phyloP scores from a whole-genome alignment of 306 rosid genomes.

The Malus orientalis region DNA sequence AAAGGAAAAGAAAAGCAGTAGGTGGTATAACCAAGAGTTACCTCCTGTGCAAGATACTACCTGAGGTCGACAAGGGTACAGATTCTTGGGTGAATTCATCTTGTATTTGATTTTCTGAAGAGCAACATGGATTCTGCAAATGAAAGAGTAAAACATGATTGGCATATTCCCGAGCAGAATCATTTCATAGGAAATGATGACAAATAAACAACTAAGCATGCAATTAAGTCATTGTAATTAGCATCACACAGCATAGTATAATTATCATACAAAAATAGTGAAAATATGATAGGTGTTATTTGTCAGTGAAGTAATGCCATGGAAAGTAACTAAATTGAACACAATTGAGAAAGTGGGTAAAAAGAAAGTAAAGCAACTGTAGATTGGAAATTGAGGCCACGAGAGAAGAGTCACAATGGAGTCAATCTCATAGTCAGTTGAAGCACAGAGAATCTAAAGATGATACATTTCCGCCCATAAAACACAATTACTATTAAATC shows the following conservation, averaged over 20 bases:
- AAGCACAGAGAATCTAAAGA: not conserved
- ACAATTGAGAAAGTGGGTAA: not conserved
- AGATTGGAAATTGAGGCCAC: not conserved
- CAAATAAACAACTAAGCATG: not conserved
- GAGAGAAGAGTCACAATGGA: not conserved
- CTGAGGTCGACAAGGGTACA: constrained; percentile 24
- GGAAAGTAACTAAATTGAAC: not conserved
- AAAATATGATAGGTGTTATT: not conserved
- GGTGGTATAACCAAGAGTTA: not conserved
- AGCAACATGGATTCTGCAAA: constrained; percentile 41
- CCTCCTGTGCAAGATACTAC: constrained; percentile 26
- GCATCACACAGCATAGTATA: not conserved
- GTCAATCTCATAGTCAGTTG: not conserved
- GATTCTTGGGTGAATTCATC: constrained; percentile 35
- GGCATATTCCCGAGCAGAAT: not conserved
- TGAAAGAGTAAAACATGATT: not conserved
- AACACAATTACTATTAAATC: not conserved
- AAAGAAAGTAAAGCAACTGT: not conserved
- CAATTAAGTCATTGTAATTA: not conserved
- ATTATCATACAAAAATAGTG: not conserved
- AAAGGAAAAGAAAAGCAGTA: constrained; percentile 12
- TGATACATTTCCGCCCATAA: not conserved
- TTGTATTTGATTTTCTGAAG: constrained; percentile 16
- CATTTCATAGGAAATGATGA: not conserved
- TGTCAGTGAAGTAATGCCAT: not conserved